Evolutionary conservation across 192 early-diverging fungal genomes (phyloP), one percentile per base, ranked within the genome.

Genomic region (Umbelopsis vinacea): DNA sequence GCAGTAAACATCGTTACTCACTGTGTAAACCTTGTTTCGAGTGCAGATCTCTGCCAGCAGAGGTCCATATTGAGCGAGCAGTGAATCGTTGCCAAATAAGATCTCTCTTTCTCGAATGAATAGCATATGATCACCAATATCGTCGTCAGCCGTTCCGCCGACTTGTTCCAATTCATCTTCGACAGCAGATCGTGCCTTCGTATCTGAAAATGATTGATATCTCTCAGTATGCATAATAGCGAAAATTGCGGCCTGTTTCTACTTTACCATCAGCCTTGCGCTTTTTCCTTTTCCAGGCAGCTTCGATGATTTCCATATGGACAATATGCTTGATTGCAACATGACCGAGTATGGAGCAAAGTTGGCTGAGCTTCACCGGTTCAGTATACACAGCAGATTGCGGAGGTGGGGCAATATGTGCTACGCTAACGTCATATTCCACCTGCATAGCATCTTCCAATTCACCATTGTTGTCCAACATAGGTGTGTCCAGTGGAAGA

Each of bases 301-400:
- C 84, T 81, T 99, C 98, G 24, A 98, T 89, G 3, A 89, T 85
- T 83, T 99, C 98, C 53, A 99, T 82, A 79, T 97, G 91, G 37
- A 97, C 96, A 76, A 97, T 96, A 74, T 97, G 92, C 82, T 98
- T 96, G 72, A 98, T 92, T 0, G 95, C 97, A 17, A 97, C 89
- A 79, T 99, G 98, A 0, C 98, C 97, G 33, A 96, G 91, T 33
- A 98, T 82, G 69, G 98, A 98, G 23, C 96, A 76, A 15, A 99
- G 81, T 50, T 96, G 92, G 68, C 90, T 89, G 11, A 99, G 86
- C 46, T 94, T 91, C 77, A 93, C 88, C 35, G 91, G 77, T 69
- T 90, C 86, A 11, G 66, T 45, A 38, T 69, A 54, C 24, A 70
- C 26, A 10, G 70, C 68, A 21, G 47, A n/a, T 52, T 52, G 35